Base-by-base conservation (phyloP, 495 filamentous ascomycete species). In the Xylaria sp. region DNA sequence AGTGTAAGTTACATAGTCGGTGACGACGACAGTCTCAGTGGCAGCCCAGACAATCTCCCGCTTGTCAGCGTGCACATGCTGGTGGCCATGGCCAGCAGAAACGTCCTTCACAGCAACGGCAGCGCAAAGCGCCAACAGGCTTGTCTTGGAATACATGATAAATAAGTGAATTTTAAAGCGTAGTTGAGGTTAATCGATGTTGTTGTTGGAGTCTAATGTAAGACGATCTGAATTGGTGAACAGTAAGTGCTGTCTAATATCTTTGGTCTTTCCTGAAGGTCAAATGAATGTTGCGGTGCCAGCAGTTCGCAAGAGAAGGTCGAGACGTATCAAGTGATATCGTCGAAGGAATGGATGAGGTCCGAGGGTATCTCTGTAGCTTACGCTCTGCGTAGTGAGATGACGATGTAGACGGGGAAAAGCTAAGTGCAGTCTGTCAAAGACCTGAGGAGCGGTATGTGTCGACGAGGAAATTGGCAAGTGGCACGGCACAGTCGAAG, bases 1-100 rank as follows among this genome's bases (percentile, higher is more conserved):
- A 17, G 76, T 78, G 17, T 72, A 61, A 21, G 73, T 75, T n/a
- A 73, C 68, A 29, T 70, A 76, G 7, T 79, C 76, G 53, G 77
- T 79, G 31, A 78, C 48, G 50, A 78, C 29, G n/a, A 78, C 73
- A 29, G 73, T 73, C 67, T 79, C 77, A 24, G 77, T 78, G 11
- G 66, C 69, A 15, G 72, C 74, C 48, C 61, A 77, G 48, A 72
- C 73, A 61, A 78, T 58, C 0, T 75, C 77, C 19, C 71, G 74
- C 76, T 78, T 76, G 43, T 78, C 72, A 31, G 71, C 73, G 61
- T 79, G 77, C 46, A 71, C 29, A 62, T 78, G 77, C 26, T 73
- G 76, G 52, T 79, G 77, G 24, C 71, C 40, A 44, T 73, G 61
- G 33, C 57, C 72, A 58, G 72, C 77, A 44, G 71, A 48, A 17